Evolutionary conservation across 768 basidiomycete genomes (phyloP), one percentile per base, ranked within the genome.

Genomic region (Tricholoma hemisulphureum): DNA sequence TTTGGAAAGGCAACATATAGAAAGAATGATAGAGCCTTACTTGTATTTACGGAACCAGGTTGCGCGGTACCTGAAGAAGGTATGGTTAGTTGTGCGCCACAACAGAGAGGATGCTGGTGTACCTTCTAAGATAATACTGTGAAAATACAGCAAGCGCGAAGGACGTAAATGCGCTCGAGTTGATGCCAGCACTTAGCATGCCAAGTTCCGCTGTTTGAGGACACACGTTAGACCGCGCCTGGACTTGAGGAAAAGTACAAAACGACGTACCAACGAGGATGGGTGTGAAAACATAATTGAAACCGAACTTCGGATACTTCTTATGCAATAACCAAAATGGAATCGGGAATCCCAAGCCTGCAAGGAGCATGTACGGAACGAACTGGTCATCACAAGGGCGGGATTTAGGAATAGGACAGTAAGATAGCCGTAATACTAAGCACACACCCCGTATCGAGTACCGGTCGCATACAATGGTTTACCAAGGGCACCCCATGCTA

Each of bases 401-500:
- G 6, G 29, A n/a, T 32, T 10, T 21, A 24, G 9, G 16, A 18
- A 26, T n/a, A 23, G 1, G 26, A 20, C 16, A 45, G 23, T 5
- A n/a, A 58, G 4, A 45, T 60, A 16, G 64, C 63, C 50, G 60
- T 61, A 56, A 54, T 16, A 60, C 39, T 24, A 55, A 50, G 43
- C 61, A 59, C 63, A 66, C 59, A 77, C 77, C 52, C 75, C 76
- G 63, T 82, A 83, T 8, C 73, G 72, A 2, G 74, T 73, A 16
- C 76, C 77, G 1, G 76, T 73, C 3, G 74, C 74, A 59, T 77
- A 82, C 3, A 81, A 66, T 29, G 75, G 73, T 59, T 79, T 77
- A 9, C 77, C 79, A 26, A 83, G 77, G 1, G 80, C 83, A 28
- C 83, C 83, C 81, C 82, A 84, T 0, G 82, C 75, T 41, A 83